Evolutionary conservation across 345 rosid species (phyloP), one percentile per base, ranked within the genome.

Genomic region (Brassica napus): DNA sequence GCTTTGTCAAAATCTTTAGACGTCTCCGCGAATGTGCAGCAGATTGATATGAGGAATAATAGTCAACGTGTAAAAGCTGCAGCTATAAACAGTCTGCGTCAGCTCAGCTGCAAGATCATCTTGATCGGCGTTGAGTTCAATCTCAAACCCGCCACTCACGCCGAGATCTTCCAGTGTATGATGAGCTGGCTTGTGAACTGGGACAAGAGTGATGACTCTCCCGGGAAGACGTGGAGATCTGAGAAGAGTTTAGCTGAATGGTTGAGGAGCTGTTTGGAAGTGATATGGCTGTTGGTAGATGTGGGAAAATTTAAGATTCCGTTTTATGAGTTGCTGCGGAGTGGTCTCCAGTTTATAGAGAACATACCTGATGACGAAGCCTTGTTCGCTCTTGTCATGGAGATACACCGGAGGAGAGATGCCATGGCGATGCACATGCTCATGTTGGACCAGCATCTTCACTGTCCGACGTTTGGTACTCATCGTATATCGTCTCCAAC

Each of bases 401-500:
- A 95, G 88, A 93, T 93, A 69, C 99, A 91, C 75, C 83, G 97
- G 90, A 90, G 98, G 83, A 86, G 97, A 83, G 99, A 95, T 86
- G 89, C 88, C 79, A 90, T 95, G 97, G 99, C 98, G 24, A 87
- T 85, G 97, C 98, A 95, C 80, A 95, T 95, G 98, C 91, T 87
- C 69, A 93, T 95, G 98, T 77, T 95, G 83, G 99, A 90, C 82
- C 99, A 93, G 74, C 97, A 91, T 80, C 99, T 95, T 76, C 97
- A 95, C 80, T 93, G 97, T 82, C 97, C 98, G 62, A 85, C 99
- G 31, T 91, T 93, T 89, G 99, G 99, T 47, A 91, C 98, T 71
- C 94, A 89, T 82, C 89, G 99, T 79, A 84, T 92, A 75, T 73
- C 89, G 65, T 85, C 93, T 23, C 94, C 86, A 58, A 83, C 90